Base-by-base conservation (phyloP, 176 grass and related monocot species). In the Areca catechu region DNA sequence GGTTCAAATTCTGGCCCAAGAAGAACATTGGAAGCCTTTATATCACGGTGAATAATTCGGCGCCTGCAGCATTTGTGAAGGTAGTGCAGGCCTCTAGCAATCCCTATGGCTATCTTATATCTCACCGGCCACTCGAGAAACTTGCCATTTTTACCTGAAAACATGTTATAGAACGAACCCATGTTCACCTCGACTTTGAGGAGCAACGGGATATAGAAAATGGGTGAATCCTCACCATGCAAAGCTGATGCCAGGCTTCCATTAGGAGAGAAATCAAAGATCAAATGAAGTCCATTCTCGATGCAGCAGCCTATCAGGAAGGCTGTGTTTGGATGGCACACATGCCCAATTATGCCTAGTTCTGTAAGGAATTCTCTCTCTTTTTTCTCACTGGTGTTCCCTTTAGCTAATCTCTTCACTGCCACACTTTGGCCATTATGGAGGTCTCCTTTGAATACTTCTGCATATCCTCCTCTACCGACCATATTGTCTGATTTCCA, bases 301-400 rank as follows among this genome's bases (percentile, higher is more conserved):
- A 98, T 68, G 30, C 93, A 89, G 70, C 87, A 98, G 25, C 87
- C 93, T 60, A 88, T 70, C 12, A 98, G 69, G 65, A 83, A 88
- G 15, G 87, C 71, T 22, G 87, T 88, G 79, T 92, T 98, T 48
- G 93, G 93, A 58, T 98, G 93, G 63, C 78, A 98, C 7, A 98
- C 81, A 75, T 98, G 87, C 7, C 84, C 87, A 27, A 92, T 81
- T 7, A 98, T 98, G 25, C 93, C 87, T 3, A 98, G 68, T 71
- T 92, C 93, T 20, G 77, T 74, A 3, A 88, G 70, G 53, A 98
- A 98, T 51, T 98, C 87, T 22, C 78, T 88, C 71, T 98, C 93
- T 63, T 92, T 92, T 47, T 91, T 78, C 29, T 82, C 83, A 75
- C 59, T 73, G 12, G 83, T 55, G 47, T 82, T 98, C 19, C 80